These are phyloP conservation scores for Nicotiana tabacum DNA, from an alignment of 257 asterid species.

Conservation along the genomic window DNA sequence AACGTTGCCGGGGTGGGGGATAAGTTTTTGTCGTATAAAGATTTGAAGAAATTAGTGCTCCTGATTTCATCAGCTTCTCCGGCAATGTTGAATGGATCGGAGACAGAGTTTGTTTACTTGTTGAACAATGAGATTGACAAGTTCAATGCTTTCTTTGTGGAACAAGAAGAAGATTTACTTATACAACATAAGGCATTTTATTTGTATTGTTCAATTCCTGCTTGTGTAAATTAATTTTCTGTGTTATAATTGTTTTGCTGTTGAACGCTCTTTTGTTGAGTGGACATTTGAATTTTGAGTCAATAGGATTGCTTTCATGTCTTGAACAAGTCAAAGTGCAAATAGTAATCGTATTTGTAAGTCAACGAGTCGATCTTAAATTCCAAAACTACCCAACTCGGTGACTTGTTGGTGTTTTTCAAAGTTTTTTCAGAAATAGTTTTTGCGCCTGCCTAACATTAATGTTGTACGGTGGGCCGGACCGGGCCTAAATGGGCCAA, in stretches of 20 bases:
- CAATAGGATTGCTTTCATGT: no score
- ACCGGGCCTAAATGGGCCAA: no score
- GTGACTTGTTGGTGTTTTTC: no score
- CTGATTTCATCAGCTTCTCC: slow-evolving; percentile 33
- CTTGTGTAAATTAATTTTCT: neutral
- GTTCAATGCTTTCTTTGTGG: slow-evolving; percentile 72
- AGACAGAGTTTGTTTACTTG: slow-evolving; percentile 53
- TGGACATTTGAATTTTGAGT: no score
- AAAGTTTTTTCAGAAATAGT: no score
- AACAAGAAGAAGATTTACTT: slow-evolving; percentile 79
- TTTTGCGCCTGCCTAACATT: no score
- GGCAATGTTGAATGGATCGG: slow-evolving; percentile 28
- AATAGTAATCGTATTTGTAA: neutral
- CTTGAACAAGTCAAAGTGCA: neutral
- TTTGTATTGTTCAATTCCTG: neutral
- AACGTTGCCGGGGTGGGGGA: slow-evolving; percentile 62
- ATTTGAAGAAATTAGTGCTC: slow-evolving; percentile 54
- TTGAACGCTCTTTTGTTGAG: neutral
- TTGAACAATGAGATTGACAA: slow-evolving; percentile 78
- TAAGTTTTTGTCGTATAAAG: slow-evolving; percentile 59
- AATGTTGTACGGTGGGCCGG: no score
- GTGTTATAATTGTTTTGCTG: neutral
- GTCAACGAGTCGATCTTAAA: no score
- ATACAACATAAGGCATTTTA: slow-evolving; percentile 59
- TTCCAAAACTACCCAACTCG: no score